A percentile compares a stretch with the other conserved stretches of the same genome.
phyloP scores from a whole-genome alignment of 345 rosid genomes.

The Pistacia integerrima region DNA sequence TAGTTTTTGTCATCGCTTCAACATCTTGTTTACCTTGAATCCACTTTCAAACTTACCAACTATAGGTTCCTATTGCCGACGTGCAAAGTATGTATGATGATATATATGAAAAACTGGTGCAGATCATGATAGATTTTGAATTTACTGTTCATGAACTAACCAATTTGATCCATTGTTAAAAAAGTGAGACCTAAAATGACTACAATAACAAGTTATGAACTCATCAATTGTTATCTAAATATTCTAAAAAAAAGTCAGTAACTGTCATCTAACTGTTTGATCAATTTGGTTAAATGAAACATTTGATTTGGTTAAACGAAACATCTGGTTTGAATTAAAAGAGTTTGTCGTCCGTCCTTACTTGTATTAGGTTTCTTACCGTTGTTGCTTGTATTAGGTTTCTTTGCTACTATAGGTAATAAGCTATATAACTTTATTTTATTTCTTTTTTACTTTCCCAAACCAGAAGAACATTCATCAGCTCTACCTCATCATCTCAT shows the following conservation, averaged over 20 bases:
- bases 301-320: slow-evolving; percentile 7
- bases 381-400: slow-evolving; percentile 14
- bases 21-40: too few species aligned
- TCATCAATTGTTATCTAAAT: not conserved
- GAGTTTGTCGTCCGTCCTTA: not conserved
- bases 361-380: slow-evolving; percentile 15
- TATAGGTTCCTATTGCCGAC: not conserved
- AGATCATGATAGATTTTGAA: not conserved
- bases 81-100: not conserved
- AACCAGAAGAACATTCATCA: too few species aligned
- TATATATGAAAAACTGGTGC: not conserved
- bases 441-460: too few species aligned
- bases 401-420: not conserved
- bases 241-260: too few species aligned
- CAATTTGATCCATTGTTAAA: not conserved
- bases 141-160: not conserved
- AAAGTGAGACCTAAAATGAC: not conserved
- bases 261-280: too few species aligned
- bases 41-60: not conserved
- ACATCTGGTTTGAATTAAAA: slow-evolving; percentile 11
- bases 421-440: not conserved
- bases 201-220: not conserved
- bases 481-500: not conserved
- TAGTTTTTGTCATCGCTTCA: too few species aligned
- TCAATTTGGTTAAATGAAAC: slow-evolving; percentile 8